Base-by-base conservation (phyloP, 257 asterid species). In the Salvia miltiorrhiza region DNA sequence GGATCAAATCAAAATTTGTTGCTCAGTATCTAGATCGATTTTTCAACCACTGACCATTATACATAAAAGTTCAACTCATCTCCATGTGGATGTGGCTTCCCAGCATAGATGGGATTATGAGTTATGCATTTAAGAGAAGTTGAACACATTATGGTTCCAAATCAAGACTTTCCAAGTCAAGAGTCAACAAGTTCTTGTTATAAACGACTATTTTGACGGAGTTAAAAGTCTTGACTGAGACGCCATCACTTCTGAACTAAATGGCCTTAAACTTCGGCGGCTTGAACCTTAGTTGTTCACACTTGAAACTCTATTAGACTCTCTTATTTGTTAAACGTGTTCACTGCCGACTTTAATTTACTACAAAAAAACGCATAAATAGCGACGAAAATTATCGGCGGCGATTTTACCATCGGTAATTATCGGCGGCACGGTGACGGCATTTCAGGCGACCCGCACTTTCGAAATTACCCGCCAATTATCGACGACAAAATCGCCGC, bases 211-310 rank as follows among this genome's bases (percentile, higher is more conserved):
- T 4, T 2, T 5, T 53, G 24, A 21, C 59, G 16, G 26, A 67
- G 40, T 16, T 39, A n/a, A 5, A 9, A 54, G 24, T 8, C 20
- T 24, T 50, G 56, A 63, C 40, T 5, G 47, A 45, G 45, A 4
- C 45, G 39, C 13, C 40, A 72, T 64, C 77, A 43, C 55, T 43
- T 56, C 52, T 54, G 21, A 64, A 73, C 50, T 41, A 37, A 52
- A 17, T 35, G 7, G 30, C 9, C 33, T 24, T 37, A 12, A 50
- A 49, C 43, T 59, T 35, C 37, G 60, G 64, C 70, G 20, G 70
- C 48, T 52, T 66, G 5, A 66, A 50, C 8, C 5, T 47, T 33
- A 3, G 10, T 30, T 5, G 0, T 53, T 33, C 48, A 33, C 35
- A 32, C 32, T 47, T 14, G 8, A 47, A 7, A 44, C 20, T 44